These are phyloP conservation scores for Botrytis tulipae DNA, from an alignment of 2,329 filamentous ascomycete genomes.

Conservation along the genomic window DNA sequence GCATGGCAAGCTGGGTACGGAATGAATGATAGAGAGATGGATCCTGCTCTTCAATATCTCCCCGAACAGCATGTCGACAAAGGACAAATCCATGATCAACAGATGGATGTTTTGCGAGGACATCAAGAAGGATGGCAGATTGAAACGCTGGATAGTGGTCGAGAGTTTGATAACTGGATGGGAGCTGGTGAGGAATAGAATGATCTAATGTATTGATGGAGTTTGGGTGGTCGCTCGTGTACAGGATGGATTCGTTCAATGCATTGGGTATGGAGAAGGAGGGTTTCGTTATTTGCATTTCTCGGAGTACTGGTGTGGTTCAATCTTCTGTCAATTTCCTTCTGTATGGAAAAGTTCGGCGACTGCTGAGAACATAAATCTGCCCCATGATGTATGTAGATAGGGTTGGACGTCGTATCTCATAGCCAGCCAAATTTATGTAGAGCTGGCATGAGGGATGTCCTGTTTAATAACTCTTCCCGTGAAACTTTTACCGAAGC, in stretches of 20 bases:
- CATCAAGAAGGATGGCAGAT: constrained; percentile 39
- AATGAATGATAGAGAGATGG: constrained; percentile 24
- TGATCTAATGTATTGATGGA: not conserved
- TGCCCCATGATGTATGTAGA: constrained; percentile 8
- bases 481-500: constrained; percentile 2
- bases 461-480: not conserved
- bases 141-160: constrained; percentile 34
- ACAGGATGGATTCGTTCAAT: constrained; percentile 12
- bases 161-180: constrained; percentile 40
- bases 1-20: constrained; percentile 27
- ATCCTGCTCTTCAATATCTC: constrained; percentile 30
- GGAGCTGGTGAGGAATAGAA: constrained; percentile 25
- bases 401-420: constrained; percentile 9
- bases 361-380: not conserved
- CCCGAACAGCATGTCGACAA: constrained; percentile 28
- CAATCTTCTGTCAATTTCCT: not conserved
- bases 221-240: constrained; percentile 4
- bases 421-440: not conserved
- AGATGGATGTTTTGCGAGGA: constrained; percentile 35
- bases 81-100: constrained; percentile 35
- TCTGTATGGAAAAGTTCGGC: constrained; percentile 8
- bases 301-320: not conserved
- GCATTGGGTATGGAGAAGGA: constrained; percentile 16
- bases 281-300: constrained; percentile 15
- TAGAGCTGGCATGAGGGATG: not conserved